phyloP scores from a whole-genome alignment of 106 monocot species.

The Dendrobium nobile region DNA sequence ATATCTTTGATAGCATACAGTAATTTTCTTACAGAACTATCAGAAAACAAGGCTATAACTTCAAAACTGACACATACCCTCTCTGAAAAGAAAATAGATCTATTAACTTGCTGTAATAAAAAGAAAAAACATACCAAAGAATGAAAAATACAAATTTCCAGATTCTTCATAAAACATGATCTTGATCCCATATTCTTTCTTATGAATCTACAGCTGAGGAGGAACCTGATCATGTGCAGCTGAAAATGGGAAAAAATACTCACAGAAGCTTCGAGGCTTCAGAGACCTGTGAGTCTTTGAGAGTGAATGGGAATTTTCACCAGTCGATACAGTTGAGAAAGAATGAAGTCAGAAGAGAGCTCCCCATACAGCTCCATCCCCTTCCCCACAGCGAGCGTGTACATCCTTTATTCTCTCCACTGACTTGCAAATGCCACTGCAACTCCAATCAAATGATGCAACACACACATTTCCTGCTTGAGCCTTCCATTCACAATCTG shows the following conservation, averaged over 20 bases:
- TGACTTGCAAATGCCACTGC: slow-evolving; percentile 61
- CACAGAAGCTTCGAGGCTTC: background rate
- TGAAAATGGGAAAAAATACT: background rate
- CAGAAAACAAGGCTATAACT: background rate
- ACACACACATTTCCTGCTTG: slow-evolving; percentile 55
- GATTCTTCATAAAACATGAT: background rate
- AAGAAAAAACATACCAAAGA: background rate
- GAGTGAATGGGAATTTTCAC: background rate
- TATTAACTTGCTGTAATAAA: background rate
- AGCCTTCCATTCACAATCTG: slow-evolving; percentile 63
- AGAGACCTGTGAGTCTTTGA: background rate
- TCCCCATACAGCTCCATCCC: slow-evolving; percentile 46
- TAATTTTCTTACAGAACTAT: background rate
- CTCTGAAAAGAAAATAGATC: background rate
- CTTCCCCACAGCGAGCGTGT: slow-evolving; percentile 53
- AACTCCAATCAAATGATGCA: slow-evolving; percentile 67
- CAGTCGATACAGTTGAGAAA: background rate
- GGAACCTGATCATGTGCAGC: background rate
- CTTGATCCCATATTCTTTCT: background rate
- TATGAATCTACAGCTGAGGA: background rate
- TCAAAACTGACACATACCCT: background rate
- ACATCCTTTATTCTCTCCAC: slow-evolving; percentile 50
- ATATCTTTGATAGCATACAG: no score
- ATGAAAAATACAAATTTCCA: background rate
- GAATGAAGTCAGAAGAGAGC: slow-evolving; percentile 19